Conservation (phyloP, 2,329 filamentous ascomycete species). For the Plenodomus tracheiphilus region DNA sequence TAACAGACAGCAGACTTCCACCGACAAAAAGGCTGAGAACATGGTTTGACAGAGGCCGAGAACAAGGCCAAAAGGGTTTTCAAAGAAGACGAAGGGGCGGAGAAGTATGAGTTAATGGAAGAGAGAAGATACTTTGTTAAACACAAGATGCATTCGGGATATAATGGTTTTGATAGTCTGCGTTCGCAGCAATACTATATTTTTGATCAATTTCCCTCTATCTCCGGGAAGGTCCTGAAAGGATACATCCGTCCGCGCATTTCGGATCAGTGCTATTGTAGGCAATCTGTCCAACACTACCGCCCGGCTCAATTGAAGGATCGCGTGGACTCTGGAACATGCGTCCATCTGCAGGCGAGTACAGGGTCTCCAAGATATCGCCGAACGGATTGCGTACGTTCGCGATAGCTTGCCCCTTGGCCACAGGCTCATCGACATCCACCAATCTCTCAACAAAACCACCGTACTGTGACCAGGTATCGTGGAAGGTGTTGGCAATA, state of each 20-base stretch:
- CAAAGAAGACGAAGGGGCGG: too few species aligned
- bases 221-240: conserved; percentile 17
- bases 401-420: conserved; percentile 43
- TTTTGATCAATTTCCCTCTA: neutral
- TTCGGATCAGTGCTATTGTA: conserved; percentile 42
- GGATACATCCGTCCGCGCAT: conserved; percentile 35
- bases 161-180: too few species aligned
- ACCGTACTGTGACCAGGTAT: conserved; percentile 30
- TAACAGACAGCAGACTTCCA: too few species aligned
- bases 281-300: conserved; percentile 39
- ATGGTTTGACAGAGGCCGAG: too few species aligned
- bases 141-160: too few species aligned
- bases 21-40: too few species aligned
- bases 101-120: too few species aligned
- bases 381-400: conserved; percentile 43
- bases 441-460: conserved; percentile 37
- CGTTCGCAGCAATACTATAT: too few species aligned
- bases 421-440: conserved; percentile 37
- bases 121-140: too few species aligned
- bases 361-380: conserved; percentile 41
- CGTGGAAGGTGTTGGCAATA: conserved; percentile 36
- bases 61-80: too few species aligned
- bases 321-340: conserved; percentile 43
- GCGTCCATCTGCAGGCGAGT: conserved; percentile 35
- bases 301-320: conserved; percentile 42